These are phyloP conservation scores for Teratosphaeria destructans DNA, from an alignment of 2,329 filamentous ascomycete genomes.

Conservation along the genomic window DNA sequence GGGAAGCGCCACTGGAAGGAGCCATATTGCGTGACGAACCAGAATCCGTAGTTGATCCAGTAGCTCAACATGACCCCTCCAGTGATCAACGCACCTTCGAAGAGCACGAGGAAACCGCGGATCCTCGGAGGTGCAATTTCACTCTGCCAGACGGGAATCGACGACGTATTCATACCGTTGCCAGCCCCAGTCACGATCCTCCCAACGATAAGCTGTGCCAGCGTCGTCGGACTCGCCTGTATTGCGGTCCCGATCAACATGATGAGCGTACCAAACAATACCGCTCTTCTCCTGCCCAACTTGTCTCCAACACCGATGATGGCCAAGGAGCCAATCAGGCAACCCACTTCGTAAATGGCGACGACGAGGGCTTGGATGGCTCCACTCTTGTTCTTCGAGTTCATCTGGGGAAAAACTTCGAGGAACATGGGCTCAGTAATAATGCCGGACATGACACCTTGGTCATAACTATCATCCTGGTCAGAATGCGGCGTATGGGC, in stretches of 20 bases:
- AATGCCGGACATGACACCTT: background rate
- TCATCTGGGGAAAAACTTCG: background rate
- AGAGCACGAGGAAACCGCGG: background rate
- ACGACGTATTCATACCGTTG: background rate
- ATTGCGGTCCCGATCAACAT: background rate
- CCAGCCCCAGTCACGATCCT: background rate
- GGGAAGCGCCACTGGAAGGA: conserved; percentile 21
- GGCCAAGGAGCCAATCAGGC: background rate
- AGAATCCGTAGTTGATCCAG: conserved; percentile 22
- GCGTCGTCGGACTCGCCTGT: background rate
- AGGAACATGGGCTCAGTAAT: background rate
- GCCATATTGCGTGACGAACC: conserved; percentile 12
- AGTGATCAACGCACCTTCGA: background rate
- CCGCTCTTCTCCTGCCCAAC: background rate
- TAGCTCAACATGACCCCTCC: conserved; percentile 32
- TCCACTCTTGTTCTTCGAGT: background rate
- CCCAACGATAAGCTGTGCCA: background rate
- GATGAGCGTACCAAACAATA: background rate
- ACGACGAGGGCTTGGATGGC: background rate
- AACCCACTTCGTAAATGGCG: background rate
- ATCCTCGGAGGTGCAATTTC: background rate
- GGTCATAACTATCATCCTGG: background rate
- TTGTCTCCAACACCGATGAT: background rate
- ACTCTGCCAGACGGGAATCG: background rate
- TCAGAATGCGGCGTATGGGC: background rate